phyloP scores from a whole-genome alignment of 2,329 filamentous ascomycete species.

The Geosmithia morbida region DNA sequence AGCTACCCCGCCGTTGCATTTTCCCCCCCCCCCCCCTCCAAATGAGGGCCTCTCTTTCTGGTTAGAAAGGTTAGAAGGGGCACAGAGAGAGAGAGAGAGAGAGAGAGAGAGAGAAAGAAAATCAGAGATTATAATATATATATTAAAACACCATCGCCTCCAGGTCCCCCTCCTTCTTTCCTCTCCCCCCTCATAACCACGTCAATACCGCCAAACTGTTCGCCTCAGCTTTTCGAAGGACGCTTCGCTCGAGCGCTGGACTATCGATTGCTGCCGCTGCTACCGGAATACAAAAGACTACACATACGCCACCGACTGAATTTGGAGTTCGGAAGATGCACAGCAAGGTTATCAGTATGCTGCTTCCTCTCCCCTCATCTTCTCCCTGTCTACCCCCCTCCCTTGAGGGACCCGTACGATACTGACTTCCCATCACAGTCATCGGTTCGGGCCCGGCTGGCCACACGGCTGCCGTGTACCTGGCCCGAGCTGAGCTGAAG shows the following conservation, averaged over 20 bases:
- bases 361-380: slow-evolving; percentile 12
- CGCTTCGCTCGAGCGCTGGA: slow-evolving; percentile 61
- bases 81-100: neutral
- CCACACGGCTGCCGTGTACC: slow-evolving; percentile 94
- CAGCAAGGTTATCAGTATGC: slow-evolving; percentile 74
- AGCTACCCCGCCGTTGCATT: no score
- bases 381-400: neutral
- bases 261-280: slow-evolving; percentile 59
- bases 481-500: slow-evolving; percentile 85
- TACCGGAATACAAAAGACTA: slow-evolving; percentile 40
- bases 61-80: no score
- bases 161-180: neutral
- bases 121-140: neutral
- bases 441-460: slow-evolving; percentile 93
- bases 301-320: slow-evolving; percentile 16
- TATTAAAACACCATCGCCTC: neutral
- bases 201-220: slow-evolving; percentile 66
- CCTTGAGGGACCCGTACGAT: no score
- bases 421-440: slow-evolving; percentile 24
- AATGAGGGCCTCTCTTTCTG: no score
- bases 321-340: slow-evolving; percentile 57
- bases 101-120: neutral
- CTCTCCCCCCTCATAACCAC: neutral
- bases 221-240: slow-evolving; percentile 65
- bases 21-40: no score